phyloP scores from a whole-genome alignment of 768 basidiomycete species.

The Termitomyces sp. region DNA sequence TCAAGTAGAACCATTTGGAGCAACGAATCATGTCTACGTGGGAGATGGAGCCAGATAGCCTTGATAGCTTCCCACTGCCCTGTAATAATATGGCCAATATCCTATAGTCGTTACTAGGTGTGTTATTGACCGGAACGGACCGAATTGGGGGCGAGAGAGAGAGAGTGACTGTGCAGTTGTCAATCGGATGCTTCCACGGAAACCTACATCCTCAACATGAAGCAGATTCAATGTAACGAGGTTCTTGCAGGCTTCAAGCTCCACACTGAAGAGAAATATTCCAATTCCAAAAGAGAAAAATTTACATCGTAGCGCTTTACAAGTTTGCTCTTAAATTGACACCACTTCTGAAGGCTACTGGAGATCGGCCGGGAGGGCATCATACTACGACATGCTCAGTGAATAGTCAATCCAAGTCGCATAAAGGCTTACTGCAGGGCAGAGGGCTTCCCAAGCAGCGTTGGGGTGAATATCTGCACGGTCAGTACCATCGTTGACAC shows the following conservation, averaged over 20 bases:
- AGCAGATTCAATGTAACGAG: not conserved
- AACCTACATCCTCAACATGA: not conserved
- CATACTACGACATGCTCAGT: not conserved
- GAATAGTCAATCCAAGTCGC: not conserved
- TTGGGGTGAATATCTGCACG: conserved; percentile 11
- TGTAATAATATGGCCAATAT: not conserved
- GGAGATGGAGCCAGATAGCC: not conserved
- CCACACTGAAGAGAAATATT: not conserved
- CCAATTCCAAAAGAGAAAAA: not conserved
- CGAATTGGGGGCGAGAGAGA: not conserved
- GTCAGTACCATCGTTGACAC: conserved; percentile 1
- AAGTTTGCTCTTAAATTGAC: too few relatives aligned
- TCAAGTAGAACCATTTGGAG: not conserved
- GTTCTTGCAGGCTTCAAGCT: not conserved
- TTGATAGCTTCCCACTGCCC: not conserved
- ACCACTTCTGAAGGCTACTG: not conserved
- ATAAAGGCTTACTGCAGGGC: conserved; percentile 5
- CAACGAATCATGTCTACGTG: not conserved
- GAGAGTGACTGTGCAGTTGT: not conserved
- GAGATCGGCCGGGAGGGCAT: conserved; percentile 1
- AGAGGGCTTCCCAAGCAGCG: conserved; percentile 14
- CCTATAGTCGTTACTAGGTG: not conserved
- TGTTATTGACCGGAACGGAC: not conserved
- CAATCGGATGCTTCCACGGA: not conserved
- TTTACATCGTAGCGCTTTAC: not conserved